phyloP scores from a whole-genome alignment of 306 rosid species.

The Corylus avellana region DNA sequence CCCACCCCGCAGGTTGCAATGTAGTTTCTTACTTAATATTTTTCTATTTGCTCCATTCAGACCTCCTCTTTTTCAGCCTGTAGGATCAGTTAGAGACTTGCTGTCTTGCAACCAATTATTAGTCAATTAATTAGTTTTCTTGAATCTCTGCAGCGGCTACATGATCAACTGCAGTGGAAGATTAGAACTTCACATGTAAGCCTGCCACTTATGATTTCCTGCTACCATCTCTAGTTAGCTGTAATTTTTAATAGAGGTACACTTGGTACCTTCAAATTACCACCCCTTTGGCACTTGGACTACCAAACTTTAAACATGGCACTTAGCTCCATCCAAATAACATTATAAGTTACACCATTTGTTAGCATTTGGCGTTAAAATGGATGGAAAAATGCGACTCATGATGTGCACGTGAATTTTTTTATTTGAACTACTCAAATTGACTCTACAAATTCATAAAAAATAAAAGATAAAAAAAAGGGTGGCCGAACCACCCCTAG shows the following conservation, averaged over 20 bases:
- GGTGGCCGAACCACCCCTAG: too few relatives aligned
- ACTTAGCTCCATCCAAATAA: too few relatives aligned
- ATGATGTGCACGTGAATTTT: too few relatives aligned
- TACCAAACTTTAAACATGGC: too few relatives aligned
- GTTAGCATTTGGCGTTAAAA: too few relatives aligned
- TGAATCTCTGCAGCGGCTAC: slow-evolving; percentile 64
- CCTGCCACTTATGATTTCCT: slow-evolving; percentile 29
- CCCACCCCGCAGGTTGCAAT: neutral
- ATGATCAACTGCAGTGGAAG: slow-evolving; percentile 95
- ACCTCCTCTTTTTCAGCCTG: neutral
- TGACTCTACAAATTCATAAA: too few relatives aligned
- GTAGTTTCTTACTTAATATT: neutral
- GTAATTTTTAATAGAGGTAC: neutral
- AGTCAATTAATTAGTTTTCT: slow-evolving; percentile 10
- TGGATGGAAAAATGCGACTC: too few relatives aligned
- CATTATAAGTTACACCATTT: too few relatives aligned
- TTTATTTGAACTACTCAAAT: too few relatives aligned
- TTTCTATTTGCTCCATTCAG: neutral
- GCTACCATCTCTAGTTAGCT: neutral
- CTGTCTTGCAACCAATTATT: neutral
- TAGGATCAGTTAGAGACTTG: neutral
- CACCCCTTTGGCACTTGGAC: too few relatives aligned
- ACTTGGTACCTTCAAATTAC: too few relatives aligned
- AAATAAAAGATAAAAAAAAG: too few relatives aligned
- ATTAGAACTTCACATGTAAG: slow-evolving; percentile 97